Conservation (phyloP, 306 rosid genomes). For the Lagenaria siceraria region DNA sequence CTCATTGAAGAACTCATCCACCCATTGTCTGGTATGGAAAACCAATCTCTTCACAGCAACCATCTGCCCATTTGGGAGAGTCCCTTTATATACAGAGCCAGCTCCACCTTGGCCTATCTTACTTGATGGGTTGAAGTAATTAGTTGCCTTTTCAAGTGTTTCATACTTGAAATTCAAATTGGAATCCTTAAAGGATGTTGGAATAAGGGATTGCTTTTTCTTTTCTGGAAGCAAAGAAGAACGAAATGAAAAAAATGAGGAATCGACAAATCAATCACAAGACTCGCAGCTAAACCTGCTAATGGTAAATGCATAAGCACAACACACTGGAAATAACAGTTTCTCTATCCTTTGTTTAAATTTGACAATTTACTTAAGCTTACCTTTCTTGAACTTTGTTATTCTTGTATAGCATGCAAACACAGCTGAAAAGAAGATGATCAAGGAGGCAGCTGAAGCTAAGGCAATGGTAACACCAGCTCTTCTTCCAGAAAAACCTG, state of each 20-base stretch:
- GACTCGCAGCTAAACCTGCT: no score
- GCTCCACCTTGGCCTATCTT: constrained; percentile 91
- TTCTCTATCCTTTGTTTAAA: neutral
- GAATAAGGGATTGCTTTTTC: constrained; percentile 16
- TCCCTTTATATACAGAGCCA: constrained; percentile 73
- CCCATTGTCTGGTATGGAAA: constrained; percentile 87
- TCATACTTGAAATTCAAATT: constrained; percentile 62
- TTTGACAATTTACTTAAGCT: neutral
- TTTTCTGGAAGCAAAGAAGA: constrained; percentile 33
- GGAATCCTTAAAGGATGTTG: constrained; percentile 33
- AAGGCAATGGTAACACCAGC: constrained; percentile 32
- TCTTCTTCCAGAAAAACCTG: constrained; percentile 40
- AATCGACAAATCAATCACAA: neutral
- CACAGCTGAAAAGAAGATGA: constrained; percentile 38
- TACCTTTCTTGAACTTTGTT: constrained; percentile 33
- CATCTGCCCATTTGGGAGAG: constrained; percentile 38
- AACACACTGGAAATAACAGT: neutral
- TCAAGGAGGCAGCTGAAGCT: constrained; percentile 39
- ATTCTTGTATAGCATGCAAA: constrained; percentile 38
- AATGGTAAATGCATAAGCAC: neutral
- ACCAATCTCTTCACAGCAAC: constrained; percentile 84
- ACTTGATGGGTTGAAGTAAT: constrained; percentile 50
- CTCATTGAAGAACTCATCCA: constrained; percentile 87
- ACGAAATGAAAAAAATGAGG: neutral
- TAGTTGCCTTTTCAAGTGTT: constrained; percentile 66